These are phyloP conservation scores for California macrophylla DNA, from an alignment of 441 rosid species.

Conservation along the genomic window DNA sequence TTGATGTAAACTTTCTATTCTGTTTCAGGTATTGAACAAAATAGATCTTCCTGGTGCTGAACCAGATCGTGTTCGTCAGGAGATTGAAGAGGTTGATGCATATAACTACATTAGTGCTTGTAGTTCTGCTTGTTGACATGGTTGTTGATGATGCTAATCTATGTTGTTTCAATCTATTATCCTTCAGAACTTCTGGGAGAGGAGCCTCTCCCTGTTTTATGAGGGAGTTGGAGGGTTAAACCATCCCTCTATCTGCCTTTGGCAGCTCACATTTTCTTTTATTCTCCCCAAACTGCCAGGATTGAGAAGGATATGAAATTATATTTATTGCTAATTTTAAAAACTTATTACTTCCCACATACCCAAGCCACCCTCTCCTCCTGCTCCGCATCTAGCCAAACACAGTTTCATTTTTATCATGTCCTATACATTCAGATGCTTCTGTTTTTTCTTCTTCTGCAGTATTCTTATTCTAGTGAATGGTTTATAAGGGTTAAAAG, in stretches of 20 bases:
- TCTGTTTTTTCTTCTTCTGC: neutral
- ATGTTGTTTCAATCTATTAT: slow-evolving; percentile 4
- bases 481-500: neutral
- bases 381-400: neutral
- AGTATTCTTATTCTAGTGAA: neutral
- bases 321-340: neutral
- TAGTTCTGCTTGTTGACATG: neutral
- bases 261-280: neutral
- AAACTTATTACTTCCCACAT: neutral
- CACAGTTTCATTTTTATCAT: neutral
- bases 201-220: neutral
- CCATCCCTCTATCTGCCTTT: neutral
- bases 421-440: neutral
- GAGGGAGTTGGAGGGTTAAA: neutral
- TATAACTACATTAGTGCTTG: slow-evolving; percentile 19
- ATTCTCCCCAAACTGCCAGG: neutral
- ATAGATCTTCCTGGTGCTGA: slow-evolving; percentile 98
- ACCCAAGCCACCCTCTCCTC: neutral
- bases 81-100: slow-evolving; percentile 93
- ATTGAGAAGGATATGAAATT: neutral
- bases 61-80: slow-evolving; percentile 64
- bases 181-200: neutral
- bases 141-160: slow-evolving; percentile 14
- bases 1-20: slow-evolving; percentile 15
- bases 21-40: slow-evolving; percentile 75